Base-by-base conservation (phyloP, 805 yeast species). In the Hanseniaspora hatyaiensis region DNA sequence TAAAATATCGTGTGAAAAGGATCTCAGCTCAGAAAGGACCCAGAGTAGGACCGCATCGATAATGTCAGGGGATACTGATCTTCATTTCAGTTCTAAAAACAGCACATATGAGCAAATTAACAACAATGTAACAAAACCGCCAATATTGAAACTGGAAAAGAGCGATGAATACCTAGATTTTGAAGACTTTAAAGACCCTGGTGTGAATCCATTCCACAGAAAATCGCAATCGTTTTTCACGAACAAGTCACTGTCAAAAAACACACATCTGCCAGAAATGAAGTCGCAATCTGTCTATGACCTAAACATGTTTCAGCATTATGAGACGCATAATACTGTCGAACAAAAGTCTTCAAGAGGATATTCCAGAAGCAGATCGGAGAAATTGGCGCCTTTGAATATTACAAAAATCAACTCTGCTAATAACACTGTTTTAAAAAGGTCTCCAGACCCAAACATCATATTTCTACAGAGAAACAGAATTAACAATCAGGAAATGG, bases 141-240 rank as follows among this genome's bases (percentile, higher is more conserved):
- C 49, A 20, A 45, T 45, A 13, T 23, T 45, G 32, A 37, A 37
- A 19, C n/a, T 45, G n/a, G 42, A 45, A 24, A 45, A 32, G 16
- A 31, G 16, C 8, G 31, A 29, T n/a, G 24, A 19, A 12, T 29
- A 29, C 8, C 29, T 44, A 36, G 41, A 37, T 8, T 18, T 36
- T 29, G 34, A 34, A 8, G 20, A 18, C 3, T 15, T 16, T 6
- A 36, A 28, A 18, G 15, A 8, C 4, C n/a, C 29, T 15, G 15
- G 20, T 13, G 6, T 18, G 4, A 40, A 31, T 31, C 33, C 44
- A 23, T 40, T 31, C n/a, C 28, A 23, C 8, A 31, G 36, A 20
- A 16, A 9, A 15, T 19, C 36, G 5, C 26, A 40, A 20, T 9
- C 13, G 5, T 8, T 9, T n/a, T n/a, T n/a, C n/a, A n/a, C n/a